These are phyloP conservation scores for Aspergillus hancockii DNA, from an alignment of 495 filamentous ascomycete genomes.

Conservation along the genomic window DNA sequence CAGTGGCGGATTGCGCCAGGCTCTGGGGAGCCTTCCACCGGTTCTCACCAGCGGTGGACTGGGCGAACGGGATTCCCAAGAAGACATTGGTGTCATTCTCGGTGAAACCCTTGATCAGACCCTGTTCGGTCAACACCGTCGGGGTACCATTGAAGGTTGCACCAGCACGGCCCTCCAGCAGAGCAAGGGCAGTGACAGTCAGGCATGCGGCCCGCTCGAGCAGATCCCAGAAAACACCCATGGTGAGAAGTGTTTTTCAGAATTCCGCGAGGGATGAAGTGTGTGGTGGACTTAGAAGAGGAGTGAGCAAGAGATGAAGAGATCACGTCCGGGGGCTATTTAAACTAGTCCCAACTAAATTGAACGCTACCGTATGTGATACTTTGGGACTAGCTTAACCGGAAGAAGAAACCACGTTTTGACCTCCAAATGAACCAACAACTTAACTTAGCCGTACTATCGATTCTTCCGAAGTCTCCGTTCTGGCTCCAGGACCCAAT, in stretches of 20 bases:
- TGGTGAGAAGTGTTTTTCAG: constrained; percentile 1
- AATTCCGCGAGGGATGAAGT: neutral
- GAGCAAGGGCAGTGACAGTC: constrained; percentile 14
- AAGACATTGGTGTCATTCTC: constrained; percentile 28
- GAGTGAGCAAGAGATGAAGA: neutral
- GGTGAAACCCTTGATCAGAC: constrained; percentile 20
- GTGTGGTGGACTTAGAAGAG: neutral
- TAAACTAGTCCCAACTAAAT: no score
- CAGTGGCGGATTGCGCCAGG: constrained; percentile 12
- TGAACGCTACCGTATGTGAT: neutral
- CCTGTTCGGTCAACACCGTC: constrained; percentile 19
- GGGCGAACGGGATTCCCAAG: constrained; percentile 31
- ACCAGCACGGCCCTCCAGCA: constrained; percentile 3
- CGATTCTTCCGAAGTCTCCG: no score
- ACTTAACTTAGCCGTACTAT: no score
- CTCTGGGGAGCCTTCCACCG: constrained; percentile 29
- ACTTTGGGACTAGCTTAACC: neutral
- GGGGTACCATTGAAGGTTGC: constrained; percentile 7
- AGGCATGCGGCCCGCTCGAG: constrained; percentile 13
- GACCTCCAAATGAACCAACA: no score
- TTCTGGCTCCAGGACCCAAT: neutral
- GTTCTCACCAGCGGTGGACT: constrained; percentile 28
- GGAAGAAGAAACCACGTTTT: neutral
- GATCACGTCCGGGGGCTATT: neutral
- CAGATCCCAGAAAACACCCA: constrained; percentile 16